Evolutionary conservation across 1,284 basidiomycete species (phyloP), one percentile per base, ranked within the genome.

Genomic region (Flammula alnicola): DNA sequence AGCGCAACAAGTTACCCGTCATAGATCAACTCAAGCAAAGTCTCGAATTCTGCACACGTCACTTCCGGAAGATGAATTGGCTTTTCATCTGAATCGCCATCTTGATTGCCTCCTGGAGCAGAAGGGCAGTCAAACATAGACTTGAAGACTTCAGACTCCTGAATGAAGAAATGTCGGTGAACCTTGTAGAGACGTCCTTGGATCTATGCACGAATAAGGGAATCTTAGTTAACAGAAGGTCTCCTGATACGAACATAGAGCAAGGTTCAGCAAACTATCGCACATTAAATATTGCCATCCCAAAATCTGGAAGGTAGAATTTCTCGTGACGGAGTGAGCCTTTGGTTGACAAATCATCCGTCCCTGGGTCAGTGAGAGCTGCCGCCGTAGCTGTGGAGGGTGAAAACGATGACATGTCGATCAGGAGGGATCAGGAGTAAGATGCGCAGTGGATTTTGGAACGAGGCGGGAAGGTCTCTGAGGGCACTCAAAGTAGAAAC

Each of bases 91-190:
- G 20, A 25, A 7, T 26, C 6, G 8, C 47, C 47, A 17, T 48
- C 47, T 36, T 41, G 38, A 23, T 19, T 39, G 1, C 16, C 31
- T 3, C n/a, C 10, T n/a, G 46, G 46, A 16, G 12, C 25, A 19
- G 20, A 7, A 8, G 27, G 27, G 32, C 27, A 39, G 11, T 19
- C 30, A 17, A 48, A 48, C 39, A 48, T 48, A 3, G 47, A 26
- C 12, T 32, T 17, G 31, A 48, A 48, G 4, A 41, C 31, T 12
- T 23, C 22, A 9, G 47, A 48, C 36, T 48, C 47, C 6, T 39
- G 47, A 35, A 30, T 37, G 31, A 48, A 42, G 23, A 41, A 48
- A n/a, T 41, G 38, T 5, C 39, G 47, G 23, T 48, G 47, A 25
- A 48, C 47, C 27, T 36, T 48, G 29, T 35, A 48, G n/a, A 41